Conservation (phyloP, 768 basidiomycete genomes). For the Neoboletus subvelutipes region DNA sequence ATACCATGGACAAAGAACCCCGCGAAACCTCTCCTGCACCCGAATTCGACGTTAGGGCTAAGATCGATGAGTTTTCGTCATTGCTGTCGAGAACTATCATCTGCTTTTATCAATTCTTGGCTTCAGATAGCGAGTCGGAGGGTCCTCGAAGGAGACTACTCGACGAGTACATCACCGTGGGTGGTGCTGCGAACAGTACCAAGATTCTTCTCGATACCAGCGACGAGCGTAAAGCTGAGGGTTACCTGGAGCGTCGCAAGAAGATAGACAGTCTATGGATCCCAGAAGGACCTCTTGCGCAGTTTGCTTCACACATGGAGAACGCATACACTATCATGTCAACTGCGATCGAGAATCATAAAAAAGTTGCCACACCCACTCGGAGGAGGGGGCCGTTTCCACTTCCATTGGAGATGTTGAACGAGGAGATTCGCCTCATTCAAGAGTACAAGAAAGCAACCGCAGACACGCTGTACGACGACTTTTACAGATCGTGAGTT, state of each 20-base stretch:
- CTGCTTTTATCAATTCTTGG: constrained; percentile 28
- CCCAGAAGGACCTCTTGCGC: constrained; percentile 14
- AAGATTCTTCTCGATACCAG: constrained; percentile 26
- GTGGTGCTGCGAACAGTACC: constrained; percentile 25
- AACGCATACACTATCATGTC: constrained; percentile 18
- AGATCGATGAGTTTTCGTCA: constrained; percentile 25
- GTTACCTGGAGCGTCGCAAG: constrained; percentile 21
- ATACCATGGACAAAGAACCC: constrained; percentile 14
- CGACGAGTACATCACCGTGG: constrained; percentile 30
- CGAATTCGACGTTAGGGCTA: constrained; percentile 18
- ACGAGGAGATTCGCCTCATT: constrained; percentile 23
- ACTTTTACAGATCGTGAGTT: constrained; percentile 24
- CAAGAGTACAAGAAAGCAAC: constrained; percentile 19
- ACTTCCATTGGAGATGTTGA: constrained; percentile 22
- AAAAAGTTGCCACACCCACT: constrained; percentile 9
- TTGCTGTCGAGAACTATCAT: constrained; percentile 25
- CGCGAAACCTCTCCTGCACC: background rate
- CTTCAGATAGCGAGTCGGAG: constrained; percentile 26
- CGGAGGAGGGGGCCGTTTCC: constrained; percentile 22
- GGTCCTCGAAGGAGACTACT: constrained; percentile 21
- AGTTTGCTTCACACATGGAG: constrained; percentile 25
- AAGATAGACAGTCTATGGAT: constrained; percentile 21
- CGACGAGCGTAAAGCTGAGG: constrained; percentile 23
- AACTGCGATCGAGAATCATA: constrained; percentile 22
- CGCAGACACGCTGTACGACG: constrained; percentile 17